These are phyloP conservation scores for Eremothecium sinecaudum DNA, from an alignment of 1,139 yeast genomes.

Conservation along the genomic window DNA sequence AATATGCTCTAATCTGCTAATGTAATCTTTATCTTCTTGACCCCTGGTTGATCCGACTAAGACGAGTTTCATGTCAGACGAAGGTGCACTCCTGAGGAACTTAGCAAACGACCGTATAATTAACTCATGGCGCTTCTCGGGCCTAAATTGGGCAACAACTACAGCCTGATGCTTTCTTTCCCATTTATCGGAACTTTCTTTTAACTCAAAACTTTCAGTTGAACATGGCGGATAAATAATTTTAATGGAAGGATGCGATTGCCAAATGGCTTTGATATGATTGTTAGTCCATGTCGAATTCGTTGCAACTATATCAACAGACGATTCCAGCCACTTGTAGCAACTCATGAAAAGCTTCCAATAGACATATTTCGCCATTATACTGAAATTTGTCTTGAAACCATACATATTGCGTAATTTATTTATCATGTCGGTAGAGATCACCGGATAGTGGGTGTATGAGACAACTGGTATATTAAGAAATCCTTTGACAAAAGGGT, in stretches of 20 bases:
- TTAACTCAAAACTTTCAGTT: conserved; percentile 41
- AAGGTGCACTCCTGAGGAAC: conserved; percentile 29
- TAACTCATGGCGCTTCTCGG: conserved; percentile 82
- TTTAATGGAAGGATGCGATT: conserved; percentile 23
- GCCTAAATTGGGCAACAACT: conserved; percentile 87
- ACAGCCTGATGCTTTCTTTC: conserved; percentile 50
- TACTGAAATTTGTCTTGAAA: conserved; percentile 18
- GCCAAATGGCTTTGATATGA: conserved; percentile 62
- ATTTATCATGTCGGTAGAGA: conserved; percentile 75
- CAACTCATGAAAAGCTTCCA: conserved; percentile 58
- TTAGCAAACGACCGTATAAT: conserved; percentile 54
- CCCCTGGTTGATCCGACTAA: conserved; percentile 82
- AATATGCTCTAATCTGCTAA: conserved; percentile 39
- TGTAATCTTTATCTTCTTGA: conserved; percentile 52
- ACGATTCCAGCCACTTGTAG: conserved; percentile 60
- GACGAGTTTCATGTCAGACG: conserved; percentile 38
- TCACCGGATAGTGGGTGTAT: conserved; percentile 89
- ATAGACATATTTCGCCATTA: conserved; percentile 47
- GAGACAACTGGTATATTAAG: conserved; percentile 68
- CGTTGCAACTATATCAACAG: conserved; percentile 56
- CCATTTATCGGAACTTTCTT: conserved; percentile 11
- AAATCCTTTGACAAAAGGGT: conserved; percentile 48
- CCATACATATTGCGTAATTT: conserved; percentile 38
- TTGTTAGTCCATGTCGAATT: conserved; percentile 89
- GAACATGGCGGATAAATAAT: conserved; percentile 85